Evolutionary conservation across 495 filamentous ascomycete genomes (phyloP).

Genomic region (Ascobolus immersus): DNA sequence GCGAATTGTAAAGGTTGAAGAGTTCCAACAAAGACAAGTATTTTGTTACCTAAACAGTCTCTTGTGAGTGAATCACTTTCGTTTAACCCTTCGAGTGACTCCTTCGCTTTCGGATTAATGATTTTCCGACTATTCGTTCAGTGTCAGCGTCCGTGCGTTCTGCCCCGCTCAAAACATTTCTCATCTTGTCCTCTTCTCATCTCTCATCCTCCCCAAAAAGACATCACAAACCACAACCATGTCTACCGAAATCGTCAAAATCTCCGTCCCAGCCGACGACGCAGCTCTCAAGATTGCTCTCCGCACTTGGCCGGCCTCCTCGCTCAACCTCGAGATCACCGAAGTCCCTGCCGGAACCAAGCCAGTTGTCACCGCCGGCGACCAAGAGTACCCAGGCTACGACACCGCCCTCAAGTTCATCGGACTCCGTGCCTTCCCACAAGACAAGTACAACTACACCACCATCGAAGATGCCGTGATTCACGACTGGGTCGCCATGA

Average conservation of each 20-base stretch:
- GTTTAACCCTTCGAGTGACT: too few species aligned
- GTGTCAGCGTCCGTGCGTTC: too few species aligned
- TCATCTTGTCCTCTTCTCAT: too few species aligned
- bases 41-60: too few species aligned
- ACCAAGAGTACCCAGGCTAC: conserved; percentile 6
- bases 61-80: too few species aligned
- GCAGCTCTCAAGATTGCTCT: conserved; percentile 12
- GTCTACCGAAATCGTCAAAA: background rate
- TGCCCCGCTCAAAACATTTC: too few species aligned
- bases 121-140: too few species aligned
- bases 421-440: conserved; percentile 8
- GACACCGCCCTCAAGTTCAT: conserved; percentile 14
- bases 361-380: conserved; percentile 8
- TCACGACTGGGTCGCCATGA: conserved; percentile 62
- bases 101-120: too few species aligned
- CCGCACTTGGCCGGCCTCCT: conserved; percentile 11
- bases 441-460: conserved; percentile 31
- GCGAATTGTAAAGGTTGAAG: too few species aligned
- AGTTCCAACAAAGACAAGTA: too few species aligned
- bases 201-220: too few species aligned
- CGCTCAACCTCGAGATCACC: conserved; percentile 4
- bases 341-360: conserved; percentile 1
- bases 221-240: background rate
- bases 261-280: conserved; percentile 9
- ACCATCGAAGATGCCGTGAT: conserved; percentile 59